These are phyloP conservation scores for Phytophthora quininea DNA, from an alignment of 352 stramenopile species.

Conservation along the genomic window DNA sequence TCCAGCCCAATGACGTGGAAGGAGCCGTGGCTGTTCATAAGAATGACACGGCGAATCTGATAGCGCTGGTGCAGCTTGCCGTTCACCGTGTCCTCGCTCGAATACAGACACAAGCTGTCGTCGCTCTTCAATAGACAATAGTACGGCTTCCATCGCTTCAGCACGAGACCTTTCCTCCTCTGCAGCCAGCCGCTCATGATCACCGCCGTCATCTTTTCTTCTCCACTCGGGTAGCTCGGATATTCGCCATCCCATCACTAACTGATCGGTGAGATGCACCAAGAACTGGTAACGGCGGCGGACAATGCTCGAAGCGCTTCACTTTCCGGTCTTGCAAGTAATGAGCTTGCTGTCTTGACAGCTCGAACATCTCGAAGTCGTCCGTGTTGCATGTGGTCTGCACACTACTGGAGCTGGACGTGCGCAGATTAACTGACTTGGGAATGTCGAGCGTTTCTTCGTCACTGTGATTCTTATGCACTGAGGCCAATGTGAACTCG, in stretches of 20 bases:
- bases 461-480: conserved; percentile 25
- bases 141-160: conserved; percentile 65
- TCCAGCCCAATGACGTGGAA: conserved; percentile 63
- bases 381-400: conserved; percentile 37
- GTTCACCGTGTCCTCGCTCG: conserved; percentile 64
- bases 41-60: conserved; percentile 49
- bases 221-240: background rate
- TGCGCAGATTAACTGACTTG: too few relatives aligned
- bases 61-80: conserved; percentile 51
- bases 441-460: background rate
- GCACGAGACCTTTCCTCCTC: conserved; percentile 48
- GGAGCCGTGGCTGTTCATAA: conserved; percentile 51
- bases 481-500: conserved; percentile 51
- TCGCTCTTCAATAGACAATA: conserved; percentile 65
- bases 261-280: conserved; percentile 25
- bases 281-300: conserved; percentile 1
- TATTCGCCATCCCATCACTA: conserved; percentile 25
- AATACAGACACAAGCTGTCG: conserved; percentile 57
- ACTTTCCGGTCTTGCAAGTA: conserved; percentile 1
- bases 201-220: conserved; percentile 36
- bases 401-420: conserved; percentile 19
- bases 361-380: conserved; percentile 40
- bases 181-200: conserved; percentile 57
- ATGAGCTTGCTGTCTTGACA: conserved; percentile 23
- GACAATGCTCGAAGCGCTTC: background rate